phyloP scores from a whole-genome alignment of 257 asterid genomes.

The Henckelia pumila region DNA sequence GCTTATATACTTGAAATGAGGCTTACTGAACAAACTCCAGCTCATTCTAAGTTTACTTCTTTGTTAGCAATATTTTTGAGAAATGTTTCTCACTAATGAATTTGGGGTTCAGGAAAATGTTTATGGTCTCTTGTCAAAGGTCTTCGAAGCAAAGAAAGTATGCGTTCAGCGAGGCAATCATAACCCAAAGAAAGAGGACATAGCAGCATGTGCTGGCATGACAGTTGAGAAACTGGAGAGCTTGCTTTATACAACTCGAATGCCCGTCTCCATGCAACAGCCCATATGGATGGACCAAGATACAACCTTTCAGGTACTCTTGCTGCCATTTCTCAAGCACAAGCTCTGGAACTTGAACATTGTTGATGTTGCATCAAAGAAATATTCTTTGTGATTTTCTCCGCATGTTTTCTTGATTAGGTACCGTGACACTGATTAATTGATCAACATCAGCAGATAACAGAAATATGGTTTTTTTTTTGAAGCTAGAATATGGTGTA shows the following conservation, averaged over 20 bases:
- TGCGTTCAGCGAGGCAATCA: slow-evolving; percentile 62
- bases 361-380: not conserved
- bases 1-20: not conserved
- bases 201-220: slow-evolving; percentile 68
- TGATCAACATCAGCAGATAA: not conserved
- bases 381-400: not conserved
- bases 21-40: slow-evolving; percentile 4
- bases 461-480: no score
- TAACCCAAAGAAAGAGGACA: slow-evolving; percentile 65
- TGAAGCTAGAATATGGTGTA: no score
- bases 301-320: slow-evolving; percentile 54
- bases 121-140: slow-evolving; percentile 69
- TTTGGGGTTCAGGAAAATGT: slow-evolving; percentile 90
- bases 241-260: slow-evolving; percentile 54
- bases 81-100: slow-evolving; percentile 19
- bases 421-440: not conserved
- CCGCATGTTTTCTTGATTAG: not conserved
- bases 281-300: slow-evolving; percentile 71
- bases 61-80: not conserved
- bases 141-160: slow-evolving; percentile 57
- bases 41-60: not conserved
- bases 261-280: slow-evolving; percentile 81
- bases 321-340: not conserved
- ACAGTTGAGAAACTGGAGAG: slow-evolving; percentile 66
- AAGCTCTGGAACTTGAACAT: slow-evolving; percentile 16